phyloP scores from a whole-genome alignment of 2,329 filamentous ascomycete genomes.

The Endoconidiophora polonica region DNA sequence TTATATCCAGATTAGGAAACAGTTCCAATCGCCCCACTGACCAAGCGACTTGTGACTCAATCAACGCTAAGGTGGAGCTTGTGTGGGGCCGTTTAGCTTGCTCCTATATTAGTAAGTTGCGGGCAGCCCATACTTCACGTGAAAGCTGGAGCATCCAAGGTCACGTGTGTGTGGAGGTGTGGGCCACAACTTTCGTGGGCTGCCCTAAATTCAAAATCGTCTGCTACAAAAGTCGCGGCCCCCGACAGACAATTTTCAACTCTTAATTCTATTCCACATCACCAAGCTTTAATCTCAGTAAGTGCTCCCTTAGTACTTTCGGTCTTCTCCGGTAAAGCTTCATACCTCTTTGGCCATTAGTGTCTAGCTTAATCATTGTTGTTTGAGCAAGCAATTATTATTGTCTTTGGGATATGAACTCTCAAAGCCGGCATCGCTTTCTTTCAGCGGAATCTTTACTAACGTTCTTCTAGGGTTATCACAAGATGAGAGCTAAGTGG shows the following conservation, averaged over 20 bases:
- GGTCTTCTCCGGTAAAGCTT: neutral
- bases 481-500: conserved; percentile 86
- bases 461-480: conserved; percentile 24
- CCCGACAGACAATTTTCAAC: conserved; percentile 1
- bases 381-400: neutral
- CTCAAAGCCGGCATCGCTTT: neutral
- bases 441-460: conserved; percentile 2
- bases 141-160: neutral
- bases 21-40: neutral
- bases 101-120: neutral
- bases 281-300: conserved; percentile 13
- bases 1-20: neutral
- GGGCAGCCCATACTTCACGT: conserved; percentile 3
- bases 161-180: conserved; percentile 10
- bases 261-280: conserved; percentile 8
- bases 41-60: conserved; percentile 8
- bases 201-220: conserved; percentile 13
- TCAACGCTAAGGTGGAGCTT: conserved; percentile 6
- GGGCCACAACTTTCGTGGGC: conserved; percentile 11
- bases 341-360: neutral
- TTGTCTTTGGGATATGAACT: too few species aligned
- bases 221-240: conserved; percentile 12
- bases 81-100: conserved; percentile 1
- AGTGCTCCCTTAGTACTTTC: conserved; percentile 1
- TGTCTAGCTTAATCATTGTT: neutral